Evolutionary conservation across 2,329 filamentous ascomycete species (phyloP), one percentile per base, ranked within the genome.

Genomic region (Coniochaeta hoffmannii): DNA sequence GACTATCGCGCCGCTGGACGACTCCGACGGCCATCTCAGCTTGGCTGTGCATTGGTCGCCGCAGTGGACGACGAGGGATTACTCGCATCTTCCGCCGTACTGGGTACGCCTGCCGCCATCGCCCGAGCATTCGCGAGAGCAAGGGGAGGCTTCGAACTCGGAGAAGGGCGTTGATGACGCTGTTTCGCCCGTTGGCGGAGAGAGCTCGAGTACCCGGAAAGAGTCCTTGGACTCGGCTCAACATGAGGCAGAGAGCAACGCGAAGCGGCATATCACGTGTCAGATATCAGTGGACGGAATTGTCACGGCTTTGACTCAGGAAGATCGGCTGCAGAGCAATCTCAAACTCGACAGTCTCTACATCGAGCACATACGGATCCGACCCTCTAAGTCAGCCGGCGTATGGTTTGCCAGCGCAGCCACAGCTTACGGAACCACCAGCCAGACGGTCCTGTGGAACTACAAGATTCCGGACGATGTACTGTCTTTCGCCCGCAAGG

Each of bases 21-120:
- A 85, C 59, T 82, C 81, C 0, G 82, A 86, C 60, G 82, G 82
- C 0, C 74, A 84, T 61, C 65, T 86, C 14, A 84, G 80, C 4
- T 66, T 86, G 32, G 74, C 77, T 1, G 76, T 83, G 0, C 68
- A 71, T n/a, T 86, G 82, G 82, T 73, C 76, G 8, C 71, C 72
- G 15, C 67, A 72, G 10, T 83, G 81, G 79, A 81, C 76, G 1
- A 75, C 72, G 8, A 73, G 82, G 49, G 75, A 78, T 58, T 73
- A 73, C 19, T 70, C 69, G 0, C 76, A 79, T 32, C 63, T 85
- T 5, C 82, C 83, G 2, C 82, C 82, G 0, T 84, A 84, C 60
- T 86, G 82, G 82, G 74, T 81, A 24, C 67, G 71, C 8, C 64
- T 82, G 17, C 73, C 73, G n/a, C 70, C 74, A 0, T 53, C 55